These are phyloP conservation scores for Zizania palustris DNA, from an alignment of 202 grass and related monocot species.

Conservation along the genomic window DNA sequence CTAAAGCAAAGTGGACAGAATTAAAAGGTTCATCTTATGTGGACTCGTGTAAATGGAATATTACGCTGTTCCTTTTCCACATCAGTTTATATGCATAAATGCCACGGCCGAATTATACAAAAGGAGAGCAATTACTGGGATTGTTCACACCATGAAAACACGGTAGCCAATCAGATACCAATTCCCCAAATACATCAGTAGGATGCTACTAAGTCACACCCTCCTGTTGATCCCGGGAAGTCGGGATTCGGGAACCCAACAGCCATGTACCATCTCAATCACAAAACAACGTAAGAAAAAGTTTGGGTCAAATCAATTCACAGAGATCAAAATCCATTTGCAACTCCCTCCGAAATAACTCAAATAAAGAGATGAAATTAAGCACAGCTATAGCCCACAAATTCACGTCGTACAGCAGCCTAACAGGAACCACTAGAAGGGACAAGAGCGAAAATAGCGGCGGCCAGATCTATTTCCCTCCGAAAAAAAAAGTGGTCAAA, in stretches of 20 bases:
- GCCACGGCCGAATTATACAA: conserved; percentile 25
- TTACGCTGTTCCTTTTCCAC: conserved; percentile 33
- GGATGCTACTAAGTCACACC: conserved; percentile 33
- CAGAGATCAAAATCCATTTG: conserved; percentile 28
- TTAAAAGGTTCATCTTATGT: conserved; percentile 32
- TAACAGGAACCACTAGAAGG: neutral
- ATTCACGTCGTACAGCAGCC: conserved; percentile 13
- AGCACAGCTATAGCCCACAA: conserved; percentile 12
- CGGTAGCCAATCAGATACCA: conserved; percentile 25
- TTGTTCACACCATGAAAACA: conserved; percentile 40
- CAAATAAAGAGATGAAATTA: conserved; percentile 25
- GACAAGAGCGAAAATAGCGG: conserved; percentile 1
- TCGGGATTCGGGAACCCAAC: conserved; percentile 32
- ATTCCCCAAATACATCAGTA: neutral
- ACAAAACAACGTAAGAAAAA: conserved; percentile 19
- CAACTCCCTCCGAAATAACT: conserved; percentile 18
- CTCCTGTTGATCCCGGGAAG: conserved; percentile 21
- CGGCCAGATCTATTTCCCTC: conserved; percentile 39
- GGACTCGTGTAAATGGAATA: conserved; percentile 52
- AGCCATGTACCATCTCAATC: conserved; percentile 44
- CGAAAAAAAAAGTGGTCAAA: conserved; percentile 19
- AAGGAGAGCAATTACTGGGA: conserved; percentile 14
- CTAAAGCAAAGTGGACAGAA: conserved; percentile 41
- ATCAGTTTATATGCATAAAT: conserved; percentile 36
- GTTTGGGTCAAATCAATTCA: conserved; percentile 30